Base-by-base conservation (phyloP, 2,329 filamentous ascomycete species). In the Pseudocercospora ulei region DNA sequence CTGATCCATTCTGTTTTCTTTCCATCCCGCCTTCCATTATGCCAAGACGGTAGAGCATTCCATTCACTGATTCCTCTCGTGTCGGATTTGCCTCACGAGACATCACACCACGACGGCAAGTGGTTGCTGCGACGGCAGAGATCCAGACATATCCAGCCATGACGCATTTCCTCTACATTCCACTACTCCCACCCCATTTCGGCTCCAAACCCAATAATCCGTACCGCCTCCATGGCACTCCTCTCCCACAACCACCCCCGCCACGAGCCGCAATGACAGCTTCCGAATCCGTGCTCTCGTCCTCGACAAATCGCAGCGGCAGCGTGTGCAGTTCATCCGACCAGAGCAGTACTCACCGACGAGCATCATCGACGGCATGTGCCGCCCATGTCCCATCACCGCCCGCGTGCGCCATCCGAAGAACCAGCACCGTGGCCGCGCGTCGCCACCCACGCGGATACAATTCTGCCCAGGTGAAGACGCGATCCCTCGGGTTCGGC, bases 81-180 rank as follows among this genome's bases (percentile, higher is more conserved):
- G 24, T 9, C 62, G 54, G 1, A 74, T 53, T 0, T 49, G 48
- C 2, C 56, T 37, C 1, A 75, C 56, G 24, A 26, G 24, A 26
- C 24, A 26, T 7, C n/a, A 11, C 8, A 26, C 12, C 12, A 7
- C 24, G 24, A 26, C 24, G n/a, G 4, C 5, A 26, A n/a, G 5
- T 26, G 24, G 24, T 25, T 26, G 22, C 6, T 19, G 18, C 29
- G 9, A 12, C 29, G 6, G 9, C n/a, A 18, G 3, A 7, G n/a
- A 16, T 5, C 14, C 8, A 7, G 23, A 36, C 24, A 19, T 26
- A 36, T 19, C 13, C 23, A 36, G 12, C 14, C 34, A 36, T 36
- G 34, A 24, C 34, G 18, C 34, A 36, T 8, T 27, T 36, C 34
- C 12, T 27, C 23, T 36, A 19, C 12, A 36, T 36, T 14, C 23